Evolutionary conservation across 2,329 filamentous ascomycete genomes (phyloP).

Genomic region (Setomelanomma holmii): DNA sequence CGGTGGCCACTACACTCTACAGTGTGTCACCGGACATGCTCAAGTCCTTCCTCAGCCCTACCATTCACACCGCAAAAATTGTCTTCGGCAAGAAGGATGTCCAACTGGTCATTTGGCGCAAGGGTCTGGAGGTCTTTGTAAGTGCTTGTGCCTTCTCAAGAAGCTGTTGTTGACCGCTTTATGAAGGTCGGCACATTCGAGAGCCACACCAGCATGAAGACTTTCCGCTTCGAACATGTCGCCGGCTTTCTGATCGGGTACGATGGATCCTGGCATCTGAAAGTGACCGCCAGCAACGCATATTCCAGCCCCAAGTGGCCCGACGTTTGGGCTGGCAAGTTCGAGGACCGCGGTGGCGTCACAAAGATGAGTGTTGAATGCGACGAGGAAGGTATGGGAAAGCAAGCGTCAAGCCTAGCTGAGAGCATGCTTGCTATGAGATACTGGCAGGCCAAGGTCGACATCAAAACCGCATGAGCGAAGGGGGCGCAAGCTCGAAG

Average conservation of each 20-base stretch:
- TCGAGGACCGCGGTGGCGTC: constrained; percentile 17
- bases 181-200: constrained; percentile 20
- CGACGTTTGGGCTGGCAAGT: constrained; percentile 25
- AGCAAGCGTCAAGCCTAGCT: constrained; percentile 11
- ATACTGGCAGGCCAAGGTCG: constrained; percentile 19
- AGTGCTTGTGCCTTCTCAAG: neutral
- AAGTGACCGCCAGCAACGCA: constrained; percentile 14
- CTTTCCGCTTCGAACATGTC: constrained; percentile 21
- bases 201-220: constrained; percentile 14
- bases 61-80: constrained; percentile 19
- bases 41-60: constrained; percentile 15
- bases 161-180: neutral
- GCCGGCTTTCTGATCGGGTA: constrained; percentile 26
- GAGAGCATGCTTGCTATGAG: constrained; percentile 4
- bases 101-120: constrained; percentile 28
- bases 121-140: constrained; percentile 26
- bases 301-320: constrained; percentile 20
- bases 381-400: constrained; percentile 8
- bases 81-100: constrained; percentile 16
- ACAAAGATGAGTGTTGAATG: constrained; percentile 21
- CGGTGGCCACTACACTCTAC: constrained; percentile 21
- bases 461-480: constrained; percentile 12
- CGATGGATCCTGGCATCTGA: constrained; percentile 25
- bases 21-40: constrained; percentile 9
- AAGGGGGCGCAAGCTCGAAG: neutral